A percentile compares a stretch with the other conserved stretches of the same genome.
phyloP scores from a whole-genome alignment of 1,139 yeast species.

The Geotrichum carabidarum region DNA sequence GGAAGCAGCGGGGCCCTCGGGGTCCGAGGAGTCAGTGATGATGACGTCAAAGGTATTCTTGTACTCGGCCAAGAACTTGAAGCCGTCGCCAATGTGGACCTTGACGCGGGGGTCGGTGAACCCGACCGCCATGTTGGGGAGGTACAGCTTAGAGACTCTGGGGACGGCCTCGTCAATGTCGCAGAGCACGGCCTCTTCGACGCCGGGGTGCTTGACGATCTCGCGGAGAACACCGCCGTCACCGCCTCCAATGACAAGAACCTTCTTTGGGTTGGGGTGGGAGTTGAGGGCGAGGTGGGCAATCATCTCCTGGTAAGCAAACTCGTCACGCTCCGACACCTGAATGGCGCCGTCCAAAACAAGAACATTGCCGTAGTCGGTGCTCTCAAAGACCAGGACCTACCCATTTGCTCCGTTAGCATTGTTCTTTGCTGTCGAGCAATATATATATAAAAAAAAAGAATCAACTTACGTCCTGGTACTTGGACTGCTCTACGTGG shows the following conservation, averaged over 20 bases:
- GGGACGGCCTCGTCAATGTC: slow-evolving; percentile 91
- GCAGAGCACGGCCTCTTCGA: slow-evolving; percentile 70
- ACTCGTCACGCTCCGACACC: slow-evolving; percentile 85
- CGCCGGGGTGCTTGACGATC: slow-evolving; percentile 65
- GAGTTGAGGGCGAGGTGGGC: slow-evolving; percentile 73
- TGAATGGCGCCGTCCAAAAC: slow-evolving; percentile 84
- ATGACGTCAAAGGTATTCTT: slow-evolving; percentile 68
- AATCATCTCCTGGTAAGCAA: slow-evolving; percentile 83
- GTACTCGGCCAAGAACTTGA: slow-evolving; percentile 60
- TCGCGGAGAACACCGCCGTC: slow-evolving; percentile 92
- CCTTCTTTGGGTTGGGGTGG: slow-evolving; percentile 67
- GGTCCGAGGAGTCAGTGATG: slow-evolving; percentile 93
- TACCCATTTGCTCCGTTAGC: slow-evolving; percentile 4
- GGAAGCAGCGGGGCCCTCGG: slow-evolving; percentile 96
- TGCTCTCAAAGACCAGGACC: slow-evolving; percentile 64
- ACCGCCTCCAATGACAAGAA: slow-evolving; percentile 88
- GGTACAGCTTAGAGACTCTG: slow-evolving; percentile 62
- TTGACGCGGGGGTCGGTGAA: slow-evolving; percentile 67
- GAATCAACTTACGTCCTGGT: slow-evolving; percentile 55
- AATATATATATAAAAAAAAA: background rate
- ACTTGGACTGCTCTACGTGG: slow-evolving; percentile 68
- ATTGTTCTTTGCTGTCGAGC: background rate
- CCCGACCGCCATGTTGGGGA: slow-evolving; percentile 75
- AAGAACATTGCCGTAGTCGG: slow-evolving; percentile 75
- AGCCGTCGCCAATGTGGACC: slow-evolving; percentile 82